Evolutionary conservation across 192 early-diverging fungal species (phyloP), one percentile per base, ranked within the genome.

Genomic region (Coemansia sp.): DNA sequence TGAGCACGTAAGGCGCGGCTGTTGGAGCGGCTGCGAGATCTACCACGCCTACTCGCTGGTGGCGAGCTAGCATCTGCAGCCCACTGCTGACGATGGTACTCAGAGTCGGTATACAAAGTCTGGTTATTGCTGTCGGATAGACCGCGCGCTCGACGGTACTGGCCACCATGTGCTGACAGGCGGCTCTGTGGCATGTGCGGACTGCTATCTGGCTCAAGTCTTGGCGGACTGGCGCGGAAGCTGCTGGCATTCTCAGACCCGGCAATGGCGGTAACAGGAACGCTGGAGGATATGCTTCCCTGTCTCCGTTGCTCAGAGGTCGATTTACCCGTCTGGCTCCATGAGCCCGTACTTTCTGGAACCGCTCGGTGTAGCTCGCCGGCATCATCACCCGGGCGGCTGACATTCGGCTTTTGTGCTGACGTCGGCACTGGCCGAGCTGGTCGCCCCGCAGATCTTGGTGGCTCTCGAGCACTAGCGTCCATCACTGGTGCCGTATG

Each of bases 21-120:
- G 61, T 59, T 67, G 22, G 71, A 72, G 45, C 64, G 76, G 56
- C 71, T 74, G 39, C 27, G 56, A 2, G 60, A 41, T 24, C 61
- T 44, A 9, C 48, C 67, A 27, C 34, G 27, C 17, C 55, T 58
- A 17, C 29, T 58, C 15, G 39, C 68, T 5, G 51, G 27, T 40
- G 40, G 20, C 62, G 40, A 56, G n/a, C 56, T 68, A 56, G 50
- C 55, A 64, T 40, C 61, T 20, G 36, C 19, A n/a, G 40, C 42
- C 29, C 64, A 68, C 13, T 50, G 34, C 20, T 40, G 59, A 15
- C 64, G 64, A 12, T 58, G 48, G 64, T 62, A 62, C 19, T 69
- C 71, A 3, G 76, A 24, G 7, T 78, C 76, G 8, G 59, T 64
- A 15, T 72, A 67, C 13, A 60, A 60, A 41, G 22, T n/a, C 3